Base-by-base conservation (phyloP, 2,329 filamentous ascomycete genomes). In the Fusarium austroafricanum region DNA sequence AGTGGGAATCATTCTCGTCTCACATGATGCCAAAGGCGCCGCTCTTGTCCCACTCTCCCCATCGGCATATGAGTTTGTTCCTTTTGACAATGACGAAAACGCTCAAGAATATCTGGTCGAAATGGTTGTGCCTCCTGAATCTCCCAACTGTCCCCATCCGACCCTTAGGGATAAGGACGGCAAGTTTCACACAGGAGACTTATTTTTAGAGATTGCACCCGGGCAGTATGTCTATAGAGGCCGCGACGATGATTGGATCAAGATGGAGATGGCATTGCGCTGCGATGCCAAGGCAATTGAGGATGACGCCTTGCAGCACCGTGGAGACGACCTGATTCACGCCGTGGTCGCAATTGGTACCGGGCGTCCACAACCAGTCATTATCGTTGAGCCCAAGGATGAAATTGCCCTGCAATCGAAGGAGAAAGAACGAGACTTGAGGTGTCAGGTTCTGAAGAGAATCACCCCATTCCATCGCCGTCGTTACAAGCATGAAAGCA, bases 241-340 rank as follows among this genome's bases (percentile, higher is more conserved):
- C 2, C 68, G 71, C 7, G 61, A 61, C 4, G 71, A 73, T 14
- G 57, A 71, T 15, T 73, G 71, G 71, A 73, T 73, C 52, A 73
- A 73, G 26, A 73, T 73, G 71, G 46, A 68, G 10, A 50, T 35
- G 11, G 58, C 68, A 2, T 49, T 70, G 12, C 60, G 68, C 7
- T 73, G 71, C 12, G 67, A 73, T 12, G 68, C 71, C 1, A 20
- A 39, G 0, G 64, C 67, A 1, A 70, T 73, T 10, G 70, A 73
- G 28, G 44, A 44, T 2, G 65, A 73, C 28, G 47, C 49, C 1
- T 38, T 66, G 52, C 44, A 65, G 3, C 55, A 43, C 0, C 72
- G 70, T 29, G 62, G 59, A 2, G 21, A 42, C 2, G 70, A 72
- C 12, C 55, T 72, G 9, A 54, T 72, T 9, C 40, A 33, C 2